Percentiles rank a stretch among this genome's conserved stretches.
These are phyloP conservation scores for Scedosporium apiospermum DNA, from an alignment of 2,329 filamentous ascomycete species.

Conservation along the genomic window DNA sequence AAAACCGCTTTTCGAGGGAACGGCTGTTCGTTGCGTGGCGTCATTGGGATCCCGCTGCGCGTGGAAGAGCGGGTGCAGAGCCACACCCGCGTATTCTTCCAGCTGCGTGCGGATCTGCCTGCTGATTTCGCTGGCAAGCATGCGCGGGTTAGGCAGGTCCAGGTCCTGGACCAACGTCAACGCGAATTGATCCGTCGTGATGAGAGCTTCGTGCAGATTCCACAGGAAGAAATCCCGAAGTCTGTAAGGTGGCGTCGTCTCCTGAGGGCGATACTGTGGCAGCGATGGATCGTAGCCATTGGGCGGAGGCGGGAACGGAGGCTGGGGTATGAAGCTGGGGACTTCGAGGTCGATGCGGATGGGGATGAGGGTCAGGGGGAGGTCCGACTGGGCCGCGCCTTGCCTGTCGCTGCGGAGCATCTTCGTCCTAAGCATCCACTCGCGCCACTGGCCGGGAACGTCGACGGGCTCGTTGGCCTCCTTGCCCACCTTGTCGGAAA, in stretches of 20 bases:
- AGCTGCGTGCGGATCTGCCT: conserved; percentile 91
- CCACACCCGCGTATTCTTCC: conserved; percentile 91
- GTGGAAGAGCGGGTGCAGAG: conserved; percentile 77
- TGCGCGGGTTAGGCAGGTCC: conserved; percentile 68
- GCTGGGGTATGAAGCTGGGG: conserved; percentile 60
- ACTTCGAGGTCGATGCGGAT: conserved; percentile 96
- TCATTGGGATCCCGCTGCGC: conserved; percentile 5
- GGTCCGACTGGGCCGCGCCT: conserved; percentile 55
- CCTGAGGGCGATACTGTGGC: conserved; percentile 70
- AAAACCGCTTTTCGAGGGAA: conserved; percentile 33
- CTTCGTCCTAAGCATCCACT: conserved; percentile 80
- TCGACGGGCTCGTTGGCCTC: conserved; percentile 71
- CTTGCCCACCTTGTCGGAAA: conserved; percentile 71
- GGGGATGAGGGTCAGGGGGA: conserved; percentile 85
- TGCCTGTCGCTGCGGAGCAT: conserved; percentile 47
- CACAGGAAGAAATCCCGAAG: conserved; percentile 94
- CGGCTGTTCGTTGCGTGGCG: conserved; percentile 15
- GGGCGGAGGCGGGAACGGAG: conserved; percentile 56
- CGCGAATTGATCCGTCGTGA: conserved; percentile 95
- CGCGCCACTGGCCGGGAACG: conserved; percentile 83
- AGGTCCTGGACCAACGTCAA: conserved; percentile 82
- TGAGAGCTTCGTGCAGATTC: conserved; percentile 91
- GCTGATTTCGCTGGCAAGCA: conserved; percentile 71
- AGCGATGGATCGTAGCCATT: conserved; percentile 56
- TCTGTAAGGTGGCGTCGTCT: conserved; percentile 73